phyloP scores from a whole-genome alignment of 176 grass and related monocot genomes.

The Carex myosuroides region DNA sequence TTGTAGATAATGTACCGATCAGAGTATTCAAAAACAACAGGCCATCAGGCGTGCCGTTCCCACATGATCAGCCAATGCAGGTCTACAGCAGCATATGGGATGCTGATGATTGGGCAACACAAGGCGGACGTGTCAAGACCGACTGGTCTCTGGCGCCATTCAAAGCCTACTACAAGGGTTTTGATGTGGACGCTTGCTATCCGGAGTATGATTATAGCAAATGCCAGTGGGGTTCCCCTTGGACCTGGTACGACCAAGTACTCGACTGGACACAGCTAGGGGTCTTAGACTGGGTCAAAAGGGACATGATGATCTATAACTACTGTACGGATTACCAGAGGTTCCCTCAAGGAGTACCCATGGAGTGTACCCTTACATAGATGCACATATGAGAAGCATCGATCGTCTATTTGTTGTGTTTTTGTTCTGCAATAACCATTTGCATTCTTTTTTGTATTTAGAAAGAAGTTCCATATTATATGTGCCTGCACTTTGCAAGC shows the following conservation, averaged over 20 bases:
- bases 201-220: background rate
- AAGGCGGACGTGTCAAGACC: constrained; percentile 37
- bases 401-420: background rate
- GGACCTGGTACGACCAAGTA: constrained; percentile 22
- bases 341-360: constrained; percentile 20
- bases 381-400: background rate
- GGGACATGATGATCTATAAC: constrained; percentile 38
- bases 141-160: constrained; percentile 37
- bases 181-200: constrained; percentile 23
- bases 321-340: constrained; percentile 33
- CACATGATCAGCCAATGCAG: constrained; percentile 19
- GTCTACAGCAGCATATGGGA: constrained; percentile 38
- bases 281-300: constrained; percentile 20
- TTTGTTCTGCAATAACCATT: constrained; percentile 3
- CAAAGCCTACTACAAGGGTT: constrained; percentile 29
- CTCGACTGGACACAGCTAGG: constrained; percentile 5
- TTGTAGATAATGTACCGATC: constrained; percentile 32
- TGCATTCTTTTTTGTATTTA: constrained; percentile 29
- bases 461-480: background rate
- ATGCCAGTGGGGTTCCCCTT: background rate
- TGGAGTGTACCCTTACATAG: constrained; percentile 26
- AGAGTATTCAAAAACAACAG: constrained; percentile 31
- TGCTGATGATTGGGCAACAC: constrained; percentile 39
- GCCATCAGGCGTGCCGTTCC: constrained; percentile 20
- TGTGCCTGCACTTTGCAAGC: constrained; percentile 8